phyloP scores from a whole-genome alignment of 2,329 filamentous ascomycete genomes.

The Laburnicola sp. region DNA sequence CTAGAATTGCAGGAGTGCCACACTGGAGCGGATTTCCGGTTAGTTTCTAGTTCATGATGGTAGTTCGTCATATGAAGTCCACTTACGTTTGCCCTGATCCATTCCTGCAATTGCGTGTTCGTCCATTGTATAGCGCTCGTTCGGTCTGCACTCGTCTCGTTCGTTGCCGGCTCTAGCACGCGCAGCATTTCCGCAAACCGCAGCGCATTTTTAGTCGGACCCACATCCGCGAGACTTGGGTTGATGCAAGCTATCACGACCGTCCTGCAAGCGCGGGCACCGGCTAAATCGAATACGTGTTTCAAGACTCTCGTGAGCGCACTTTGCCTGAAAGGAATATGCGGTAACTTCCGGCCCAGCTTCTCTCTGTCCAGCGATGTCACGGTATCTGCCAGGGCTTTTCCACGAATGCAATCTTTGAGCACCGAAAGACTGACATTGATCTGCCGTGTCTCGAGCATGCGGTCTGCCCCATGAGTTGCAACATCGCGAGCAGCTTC shows the following conservation, averaged over 20 bases:
- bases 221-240: slow-evolving; percentile 51
- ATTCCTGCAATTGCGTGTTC: slow-evolving; percentile 45
- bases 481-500: slow-evolving; percentile 53
- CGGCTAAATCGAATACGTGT: slow-evolving; percentile 53
- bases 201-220: slow-evolving; percentile 54
- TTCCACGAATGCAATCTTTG: slow-evolving; percentile 58
- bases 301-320: slow-evolving; percentile 55
- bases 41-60: slow-evolving; percentile 6
- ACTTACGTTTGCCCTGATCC: slow-evolving; percentile 50
- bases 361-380: slow-evolving; percentile 3
- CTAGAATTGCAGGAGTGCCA: slow-evolving; percentile 43
- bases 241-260: slow-evolving; percentile 55
- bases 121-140: slow-evolving; percentile 47
- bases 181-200: slow-evolving; percentile 55
- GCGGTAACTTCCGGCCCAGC: slow-evolving; percentile 32
- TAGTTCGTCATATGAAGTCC: neutral
- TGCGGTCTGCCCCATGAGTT: slow-evolving; percentile 48
- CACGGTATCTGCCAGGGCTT: slow-evolving; percentile 42
- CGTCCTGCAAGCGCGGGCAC: slow-evolving; percentile 48
- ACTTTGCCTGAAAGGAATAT: slow-evolving; percentile 54
- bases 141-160: slow-evolving; percentile 26
- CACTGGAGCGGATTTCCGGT: slow-evolving; percentile 37
- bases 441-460: slow-evolving; percentile 54
- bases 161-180: slow-evolving; percentile 41
- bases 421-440: slow-evolving; percentile 55